These are phyloP conservation scores for Aspergillus transmontanensis DNA, from an alignment of 2,329 filamentous ascomycete genomes.

Conservation along the genomic window DNA sequence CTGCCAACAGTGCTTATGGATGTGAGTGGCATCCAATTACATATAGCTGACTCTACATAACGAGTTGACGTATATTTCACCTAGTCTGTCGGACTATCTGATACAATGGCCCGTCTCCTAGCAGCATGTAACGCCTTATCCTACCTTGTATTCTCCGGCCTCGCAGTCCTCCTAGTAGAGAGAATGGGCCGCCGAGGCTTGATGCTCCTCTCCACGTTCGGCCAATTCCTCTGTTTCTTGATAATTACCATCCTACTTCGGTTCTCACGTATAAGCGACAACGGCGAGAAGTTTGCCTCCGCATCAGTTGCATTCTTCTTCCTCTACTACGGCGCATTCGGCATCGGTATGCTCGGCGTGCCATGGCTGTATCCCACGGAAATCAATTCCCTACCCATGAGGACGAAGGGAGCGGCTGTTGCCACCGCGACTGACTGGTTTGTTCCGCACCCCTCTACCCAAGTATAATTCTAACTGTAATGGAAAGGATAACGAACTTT, in stretches of 20 bases:
- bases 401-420: neutral
- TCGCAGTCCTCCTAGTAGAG: neutral
- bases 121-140: conserved; percentile 57
- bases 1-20: conserved; percentile 28
- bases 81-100: conserved; percentile 55
- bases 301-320: neutral
- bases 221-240: neutral
- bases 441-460: no score
- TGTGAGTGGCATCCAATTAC: no score
- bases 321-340: neutral
- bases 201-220: neutral
- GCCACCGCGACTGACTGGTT: neutral
- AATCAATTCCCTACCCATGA: neutral
- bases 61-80: conserved; percentile 55
- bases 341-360: neutral
- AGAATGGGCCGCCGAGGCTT: neutral
- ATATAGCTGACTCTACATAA: conserved; percentile 34
- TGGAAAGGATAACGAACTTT: neutral
- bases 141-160: conserved; percentile 50
- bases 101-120: conserved; percentile 56
- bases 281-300: neutral
- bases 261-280: neutral
- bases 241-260: neutral
- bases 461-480: no score
- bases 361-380: neutral